These are phyloP conservation scores for Lagenaria siceraria DNA, from an alignment of 306 rosid species.

Conservation along the genomic window DNA sequence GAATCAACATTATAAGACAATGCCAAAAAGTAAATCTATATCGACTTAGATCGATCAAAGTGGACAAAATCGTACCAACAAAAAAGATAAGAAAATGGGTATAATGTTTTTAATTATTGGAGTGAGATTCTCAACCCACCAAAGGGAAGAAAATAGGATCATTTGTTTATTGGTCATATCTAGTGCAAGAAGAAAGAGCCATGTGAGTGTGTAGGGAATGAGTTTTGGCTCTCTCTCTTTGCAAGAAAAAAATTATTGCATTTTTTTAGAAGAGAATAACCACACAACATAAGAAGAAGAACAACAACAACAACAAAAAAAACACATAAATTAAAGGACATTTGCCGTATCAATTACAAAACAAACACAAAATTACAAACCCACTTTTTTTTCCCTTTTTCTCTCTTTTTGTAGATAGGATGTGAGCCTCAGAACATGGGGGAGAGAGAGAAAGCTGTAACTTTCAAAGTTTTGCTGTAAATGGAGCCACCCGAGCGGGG, in stretches of 20 bases:
- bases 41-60: background rate
- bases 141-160: background rate
- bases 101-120: background rate
- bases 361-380: background rate
- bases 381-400: background rate
- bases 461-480: conserved; percentile 3
- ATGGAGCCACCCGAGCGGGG: background rate
- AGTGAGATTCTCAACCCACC: background rate
- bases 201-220: background rate
- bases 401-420: background rate
- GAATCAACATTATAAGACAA: too few relatives aligned
- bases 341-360: background rate
- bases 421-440: conserved; percentile 5
- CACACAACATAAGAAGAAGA: background rate
- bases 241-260: background rate
- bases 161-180: background rate
- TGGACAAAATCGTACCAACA: background rate
- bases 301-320: too few relatives aligned
- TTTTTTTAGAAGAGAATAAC: background rate
- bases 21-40: background rate
- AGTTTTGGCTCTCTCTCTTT: background rate
- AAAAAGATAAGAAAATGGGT: background rate
- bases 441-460: background rate
- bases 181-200: background rate
- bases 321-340: background rate